phyloP scores from a whole-genome alignment of 805 yeast genomes.

The Hanseniaspora valbyensis region DNA sequence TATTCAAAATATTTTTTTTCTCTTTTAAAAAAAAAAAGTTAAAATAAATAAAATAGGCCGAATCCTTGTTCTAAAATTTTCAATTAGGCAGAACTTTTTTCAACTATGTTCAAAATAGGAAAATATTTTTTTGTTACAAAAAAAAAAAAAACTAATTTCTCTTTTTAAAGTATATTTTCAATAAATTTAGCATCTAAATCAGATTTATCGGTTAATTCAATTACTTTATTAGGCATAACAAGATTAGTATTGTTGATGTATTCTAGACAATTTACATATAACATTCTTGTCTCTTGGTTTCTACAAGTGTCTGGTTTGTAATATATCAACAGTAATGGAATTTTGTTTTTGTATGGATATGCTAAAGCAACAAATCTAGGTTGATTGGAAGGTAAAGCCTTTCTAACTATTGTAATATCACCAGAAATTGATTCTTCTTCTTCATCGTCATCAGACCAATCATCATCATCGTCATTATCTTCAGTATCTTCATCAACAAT shows the following conservation, averaged over 20 bases:
- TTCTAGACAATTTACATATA: slow-evolving; percentile 85
- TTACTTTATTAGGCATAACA: slow-evolving; percentile 52
- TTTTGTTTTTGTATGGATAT: slow-evolving; percentile 54
- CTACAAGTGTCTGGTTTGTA: slow-evolving; percentile 78
- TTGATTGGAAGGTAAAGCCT: slow-evolving; percentile 68
- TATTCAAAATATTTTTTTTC: too few relatives aligned
- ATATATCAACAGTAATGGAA: slow-evolving; percentile 71
- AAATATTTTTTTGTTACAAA: background rate
- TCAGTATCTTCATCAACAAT: slow-evolving; percentile 42
- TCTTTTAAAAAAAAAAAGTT: too few relatives aligned
- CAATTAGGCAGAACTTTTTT: too few relatives aligned
- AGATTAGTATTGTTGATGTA: slow-evolving; percentile 48
- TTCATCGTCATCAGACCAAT: slow-evolving; percentile 39
- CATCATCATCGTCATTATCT: slow-evolving; percentile 37
- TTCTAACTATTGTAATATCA: slow-evolving; percentile 34
- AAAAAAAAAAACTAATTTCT: too few relatives aligned
- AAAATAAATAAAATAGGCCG: too few relatives aligned
- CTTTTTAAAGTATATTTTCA: background rate
- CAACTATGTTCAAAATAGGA: too few relatives aligned
- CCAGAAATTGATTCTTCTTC: slow-evolving; percentile 41
- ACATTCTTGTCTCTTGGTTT: slow-evolving; percentile 70
- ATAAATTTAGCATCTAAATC: slow-evolving; percentile 27
- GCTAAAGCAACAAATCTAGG: slow-evolving; percentile 70
- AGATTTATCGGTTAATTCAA: slow-evolving; percentile 26
- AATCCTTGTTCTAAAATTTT: too few relatives aligned